Conservation (phyloP, 1,284 basidiomycete genomes). For the Pisolithus thermaeus region DNA sequence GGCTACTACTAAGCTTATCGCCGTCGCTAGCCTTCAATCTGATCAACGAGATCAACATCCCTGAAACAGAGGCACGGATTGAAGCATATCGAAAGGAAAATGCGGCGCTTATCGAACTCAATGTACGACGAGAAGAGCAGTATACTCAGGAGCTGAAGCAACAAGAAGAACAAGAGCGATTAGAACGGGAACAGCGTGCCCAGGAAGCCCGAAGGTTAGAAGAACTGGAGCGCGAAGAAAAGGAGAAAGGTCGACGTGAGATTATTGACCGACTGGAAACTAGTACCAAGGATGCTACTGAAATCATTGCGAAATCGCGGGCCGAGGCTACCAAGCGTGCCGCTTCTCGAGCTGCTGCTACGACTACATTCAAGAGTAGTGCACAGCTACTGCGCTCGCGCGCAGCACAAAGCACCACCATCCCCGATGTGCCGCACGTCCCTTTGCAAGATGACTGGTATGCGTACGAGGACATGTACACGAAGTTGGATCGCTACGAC, state of each 20-base stretch:
- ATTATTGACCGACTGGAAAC: constrained; percentile 79
- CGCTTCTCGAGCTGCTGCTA: constrained; percentile 46
- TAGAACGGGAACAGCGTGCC: constrained; percentile 69
- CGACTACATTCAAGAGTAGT: constrained; percentile 40
- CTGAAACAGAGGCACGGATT: constrained; percentile 81
- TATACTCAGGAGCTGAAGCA: constrained; percentile 66
- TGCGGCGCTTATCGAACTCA: constrained; percentile 72
- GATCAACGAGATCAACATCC: constrained; percentile 86
- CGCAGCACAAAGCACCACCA: constrained; percentile 49
- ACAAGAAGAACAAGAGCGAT: constrained; percentile 67
- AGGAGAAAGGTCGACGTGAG: constrained; percentile 66
- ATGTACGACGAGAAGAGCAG: constrained; percentile 71
- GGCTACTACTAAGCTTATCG: constrained; percentile 5
- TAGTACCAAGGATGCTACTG: constrained; percentile 61
- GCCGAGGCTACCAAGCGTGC: constrained; percentile 56
- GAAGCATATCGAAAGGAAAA: constrained; percentile 77
- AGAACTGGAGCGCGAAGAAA: constrained; percentile 71
- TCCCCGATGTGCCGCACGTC: constrained; percentile 73
- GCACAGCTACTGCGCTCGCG: constrained; percentile 51
- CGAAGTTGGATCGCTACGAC: constrained; percentile 51
- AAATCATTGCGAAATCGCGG: constrained; percentile 65
- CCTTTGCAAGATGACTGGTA: constrained; percentile 72
- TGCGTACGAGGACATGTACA: constrained; percentile 65
- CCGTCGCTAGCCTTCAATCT: constrained; percentile 80
- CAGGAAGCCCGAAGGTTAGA: constrained; percentile 63